Evolutionary conservation across 768 basidiomycete genomes (phyloP).

Genomic region (Amanita molliuscula): DNA sequence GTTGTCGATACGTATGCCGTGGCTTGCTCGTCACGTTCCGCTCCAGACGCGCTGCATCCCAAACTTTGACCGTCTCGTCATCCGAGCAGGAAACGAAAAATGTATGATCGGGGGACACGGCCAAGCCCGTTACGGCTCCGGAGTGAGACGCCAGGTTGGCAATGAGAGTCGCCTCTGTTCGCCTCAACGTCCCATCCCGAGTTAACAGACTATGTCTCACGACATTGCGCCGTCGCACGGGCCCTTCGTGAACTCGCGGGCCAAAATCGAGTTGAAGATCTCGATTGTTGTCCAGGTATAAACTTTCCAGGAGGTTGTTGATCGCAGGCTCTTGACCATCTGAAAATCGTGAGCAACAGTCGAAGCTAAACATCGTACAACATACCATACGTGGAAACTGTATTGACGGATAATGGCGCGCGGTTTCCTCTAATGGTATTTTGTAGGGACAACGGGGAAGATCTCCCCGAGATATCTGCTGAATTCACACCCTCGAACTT

Average conservation of each 20-base stretch:
- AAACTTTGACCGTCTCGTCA: conserved; percentile 88
- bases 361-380: conserved; percentile 2
- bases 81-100: conserved; percentile 94
- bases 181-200: conserved; percentile 51
- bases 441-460: conserved; percentile 63
- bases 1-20: conserved; percentile 51
- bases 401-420: conserved; percentile 39
- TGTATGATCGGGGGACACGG: conserved; percentile 85
- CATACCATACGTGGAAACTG: conserved; percentile 68
- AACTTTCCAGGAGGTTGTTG: conserved; percentile 77
- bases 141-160: conserved; percentile 80
- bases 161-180: conserved; percentile 71
- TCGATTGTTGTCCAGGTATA: conserved; percentile 79
- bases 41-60: conserved; percentile 90
- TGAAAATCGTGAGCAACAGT: conserved; percentile 19
- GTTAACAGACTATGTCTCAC: conserved; percentile 57
- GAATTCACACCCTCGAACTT: conserved; percentile 43
- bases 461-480: conserved; percentile 64
- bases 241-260: conserved; percentile 74
- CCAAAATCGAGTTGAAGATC: conserved; percentile 90
- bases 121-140: conserved; percentile 68
- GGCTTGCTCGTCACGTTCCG: conserved; percentile 87
- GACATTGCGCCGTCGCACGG: conserved; percentile 66
- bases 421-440: conserved; percentile 40
- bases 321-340: conserved; percentile 90